Conservation (phyloP, 2,329 filamentous ascomycete genomes). For the Coniochaeta sp. region DNA sequence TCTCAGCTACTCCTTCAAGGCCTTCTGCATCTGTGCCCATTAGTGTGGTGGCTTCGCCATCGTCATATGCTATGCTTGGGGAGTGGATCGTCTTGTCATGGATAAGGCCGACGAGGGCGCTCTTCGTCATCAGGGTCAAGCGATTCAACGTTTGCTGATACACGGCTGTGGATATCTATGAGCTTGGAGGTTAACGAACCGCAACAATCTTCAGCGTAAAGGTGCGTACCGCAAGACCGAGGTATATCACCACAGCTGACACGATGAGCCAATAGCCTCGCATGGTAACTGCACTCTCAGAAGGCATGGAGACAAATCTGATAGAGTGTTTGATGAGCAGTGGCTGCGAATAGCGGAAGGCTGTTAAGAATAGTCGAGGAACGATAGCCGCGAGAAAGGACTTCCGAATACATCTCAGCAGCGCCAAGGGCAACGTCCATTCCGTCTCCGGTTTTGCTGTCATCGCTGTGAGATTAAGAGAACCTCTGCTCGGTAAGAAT, state of each 20-base stretch:
- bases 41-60: not conserved
- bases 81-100: not conserved
- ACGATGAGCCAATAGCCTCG: not conserved
- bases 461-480: constrained; percentile 9
- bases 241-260: not conserved
- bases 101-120: not conserved
- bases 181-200: not conserved
- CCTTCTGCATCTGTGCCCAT: not conserved
- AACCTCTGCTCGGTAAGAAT: constrained; percentile 11
- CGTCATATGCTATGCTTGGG: not conserved
- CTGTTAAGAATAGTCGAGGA: not conserved
- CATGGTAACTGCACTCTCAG: not conserved
- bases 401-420: not conserved
- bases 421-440: not conserved
- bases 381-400: not conserved
- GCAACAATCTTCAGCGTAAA: not conserved
- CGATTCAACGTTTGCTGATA: not conserved
- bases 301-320: not conserved
- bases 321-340: not conserved
- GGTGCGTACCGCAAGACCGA: not conserved
- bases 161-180: not conserved
- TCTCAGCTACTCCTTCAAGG: not conserved
- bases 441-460: not conserved
- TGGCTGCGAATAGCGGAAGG: not conserved
- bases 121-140: not conserved